Percentiles rank a stretch among this genome's conserved stretches.
phyloP scores from a whole-genome alignment of 176 grass and related monocot species.

The Carex kokanica region DNA sequence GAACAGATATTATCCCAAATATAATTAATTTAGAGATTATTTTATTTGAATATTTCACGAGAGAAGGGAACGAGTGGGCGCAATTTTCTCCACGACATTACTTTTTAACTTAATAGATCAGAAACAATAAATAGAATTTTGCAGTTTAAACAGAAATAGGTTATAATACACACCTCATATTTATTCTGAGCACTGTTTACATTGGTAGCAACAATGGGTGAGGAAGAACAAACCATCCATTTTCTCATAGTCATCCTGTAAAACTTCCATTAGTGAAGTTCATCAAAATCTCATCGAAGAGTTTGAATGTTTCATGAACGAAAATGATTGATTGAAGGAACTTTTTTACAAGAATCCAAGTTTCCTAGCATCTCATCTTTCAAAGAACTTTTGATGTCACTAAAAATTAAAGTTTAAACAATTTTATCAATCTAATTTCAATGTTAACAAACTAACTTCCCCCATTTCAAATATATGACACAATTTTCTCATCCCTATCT shows the following conservation, averaged over 20 bases:
- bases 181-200: conserved; percentile 8
- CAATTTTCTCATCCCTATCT: background rate
- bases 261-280: background rate
- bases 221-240: conserved; percentile 7
- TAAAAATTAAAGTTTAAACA: background rate
- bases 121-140: background rate
- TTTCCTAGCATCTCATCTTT: background rate
- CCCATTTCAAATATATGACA: background rate
- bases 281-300: background rate
- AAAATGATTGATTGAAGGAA: background rate
- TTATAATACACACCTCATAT: background rate
- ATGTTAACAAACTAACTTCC: background rate
- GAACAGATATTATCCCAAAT: background rate
- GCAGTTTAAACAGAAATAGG: background rate
- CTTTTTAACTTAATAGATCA: background rate
- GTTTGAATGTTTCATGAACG: background rate
- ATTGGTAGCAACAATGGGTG: background rate
- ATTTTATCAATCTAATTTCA: background rate
- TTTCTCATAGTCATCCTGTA: conserved; percentile 3
- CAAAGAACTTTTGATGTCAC: background rate
- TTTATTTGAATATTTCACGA: background rate
- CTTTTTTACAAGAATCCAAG: background rate
- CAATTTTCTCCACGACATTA: background rate
- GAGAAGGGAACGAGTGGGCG: background rate
- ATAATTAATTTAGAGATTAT: background rate